phyloP scores from a whole-genome alignment of 768 basidiomycete species.

The Tremella yokohamensis region DNA sequence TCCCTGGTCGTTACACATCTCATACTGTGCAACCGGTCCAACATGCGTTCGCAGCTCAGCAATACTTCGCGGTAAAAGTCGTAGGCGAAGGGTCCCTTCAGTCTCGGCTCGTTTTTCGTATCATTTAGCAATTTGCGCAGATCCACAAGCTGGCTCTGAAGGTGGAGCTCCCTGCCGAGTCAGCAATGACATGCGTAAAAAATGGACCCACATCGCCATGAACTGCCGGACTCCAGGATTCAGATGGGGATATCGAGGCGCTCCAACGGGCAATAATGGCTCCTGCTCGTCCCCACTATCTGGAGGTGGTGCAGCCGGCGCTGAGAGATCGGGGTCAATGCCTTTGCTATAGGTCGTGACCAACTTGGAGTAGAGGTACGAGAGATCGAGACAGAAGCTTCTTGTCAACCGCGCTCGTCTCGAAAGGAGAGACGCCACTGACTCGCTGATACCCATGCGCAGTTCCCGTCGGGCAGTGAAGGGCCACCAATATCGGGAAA shows the following conservation, averaged over 20 bases:
- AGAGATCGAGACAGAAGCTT: conserved; percentile 78
- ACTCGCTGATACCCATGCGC: conserved; percentile 82
- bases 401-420: not conserved
- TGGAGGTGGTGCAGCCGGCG: not conserved
- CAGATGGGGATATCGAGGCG: conserved; percentile 25
- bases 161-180: conserved; percentile 76
- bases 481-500: conserved; percentile 94
- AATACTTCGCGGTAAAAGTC: conserved; percentile 64
- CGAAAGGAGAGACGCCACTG: conserved; percentile 30
- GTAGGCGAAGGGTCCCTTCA: conserved; percentile 93
- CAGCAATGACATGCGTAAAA: not conserved
- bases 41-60: conserved; percentile 51
- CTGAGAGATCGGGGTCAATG: conserved; percentile 15
- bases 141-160: conserved; percentile 85
- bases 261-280: conserved; percentile 25
- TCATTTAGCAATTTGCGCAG: conserved; percentile 80
- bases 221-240: conserved; percentile 58
- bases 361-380: conserved; percentile 89
- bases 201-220: conserved; percentile 75
- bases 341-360: conserved; percentile 73
- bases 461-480: conserved; percentile 86
- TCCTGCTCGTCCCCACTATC: conserved; percentile 45
- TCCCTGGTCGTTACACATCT: conserved; percentile 92
- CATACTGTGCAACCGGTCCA: conserved; percentile 77
- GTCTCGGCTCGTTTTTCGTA: conserved; percentile 84